These are phyloP conservation scores for Cryptosporidium muris DNA, from an alignment of 169 alveolate species.

Conservation along the genomic window DNA sequence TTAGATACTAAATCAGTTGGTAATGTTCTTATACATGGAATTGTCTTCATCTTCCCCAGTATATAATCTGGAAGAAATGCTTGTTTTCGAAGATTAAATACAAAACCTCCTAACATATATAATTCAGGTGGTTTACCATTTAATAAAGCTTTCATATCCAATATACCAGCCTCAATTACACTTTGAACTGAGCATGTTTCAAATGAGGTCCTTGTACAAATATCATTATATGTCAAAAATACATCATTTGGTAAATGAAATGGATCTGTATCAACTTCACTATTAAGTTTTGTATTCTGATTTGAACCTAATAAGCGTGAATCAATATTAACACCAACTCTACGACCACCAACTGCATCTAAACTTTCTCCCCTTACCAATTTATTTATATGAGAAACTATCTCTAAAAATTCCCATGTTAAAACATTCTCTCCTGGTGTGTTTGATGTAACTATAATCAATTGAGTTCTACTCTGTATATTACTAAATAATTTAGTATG, in stretches of 20 bases:
- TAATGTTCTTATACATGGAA: conserved; percentile 74
- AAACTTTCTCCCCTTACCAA: conserved; percentile 78
- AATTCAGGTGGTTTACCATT: conserved; percentile 75
- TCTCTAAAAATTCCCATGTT: conserved; percentile 78
- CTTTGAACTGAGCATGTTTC: conserved; percentile 78
- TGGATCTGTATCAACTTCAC: conserved; percentile 17
- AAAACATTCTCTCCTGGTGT: conserved; percentile 76
- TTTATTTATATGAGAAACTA: conserved; percentile 74
- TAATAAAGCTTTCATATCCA: conserved; percentile 73
- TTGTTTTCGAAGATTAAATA: conserved; percentile 75
- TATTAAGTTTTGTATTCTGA: not conserved
- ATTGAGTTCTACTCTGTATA: conserved; percentile 73
- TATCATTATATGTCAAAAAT: conserved; percentile 76
- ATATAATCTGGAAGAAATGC: conserved; percentile 79
- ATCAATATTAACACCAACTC: conserved; percentile 53
- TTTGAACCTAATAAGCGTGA: not conserved
- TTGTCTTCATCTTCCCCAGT: conserved; percentile 74
- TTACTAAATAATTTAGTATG: conserved; percentile 75
- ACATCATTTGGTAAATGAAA: conserved; percentile 15
- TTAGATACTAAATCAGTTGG: conserved; percentile 74
- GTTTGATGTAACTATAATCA: conserved; percentile 72
- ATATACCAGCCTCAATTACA: conserved; percentile 73
- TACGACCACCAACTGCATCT: conserved; percentile 79
- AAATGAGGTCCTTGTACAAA: conserved; percentile 74
- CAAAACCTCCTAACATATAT: conserved; percentile 77